Base-by-base conservation (phyloP, 2,329 filamentous ascomycete genomes). In the Helicocarpus griseus region DNA sequence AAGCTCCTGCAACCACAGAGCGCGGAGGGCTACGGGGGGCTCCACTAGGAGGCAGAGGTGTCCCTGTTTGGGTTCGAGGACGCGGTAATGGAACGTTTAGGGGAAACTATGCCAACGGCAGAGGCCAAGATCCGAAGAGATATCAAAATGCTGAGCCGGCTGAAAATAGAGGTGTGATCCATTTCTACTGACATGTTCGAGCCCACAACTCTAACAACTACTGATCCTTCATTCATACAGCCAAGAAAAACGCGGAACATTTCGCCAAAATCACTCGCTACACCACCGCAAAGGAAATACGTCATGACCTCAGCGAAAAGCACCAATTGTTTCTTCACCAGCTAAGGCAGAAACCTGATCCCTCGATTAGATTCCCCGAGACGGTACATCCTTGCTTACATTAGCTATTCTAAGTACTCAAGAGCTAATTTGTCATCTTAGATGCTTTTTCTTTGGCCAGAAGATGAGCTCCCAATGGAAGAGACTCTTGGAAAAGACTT, bases 361-460 rank as follows among this genome's bases (percentile, higher is more conserved):
- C 53, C 8, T 50, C 54, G 6, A 49, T 50, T 11, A 48, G 31
- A 19, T 63, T 62, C 50, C 50, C 61, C 4, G 62, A 66, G 49
- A 59, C 60, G 53, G 63, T 66, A 33, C 28, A 55, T 57, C 41
- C 38, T 45, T 57, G 41, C 38, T 45, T 39, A 24, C 31, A 49
- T 50, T 51, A 22, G 41, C 46, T 58, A 33, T 40, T 4, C 3
- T 19, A 19, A 11, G 9, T 29, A 31, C 31, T n/a, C 5, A 31
- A 48, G 35, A 17, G 17, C 22, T 40, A 31, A 29, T 22, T 39
- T 4, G n/a, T 14, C 9, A 13, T 26, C 22, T 17, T 53, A 68
- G 60, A 62, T 73, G 13, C 57, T 66, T 1, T 75, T 76, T 48
- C 58, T 71, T 19, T 77, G 74, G 75, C 74, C 74, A 2, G 54